A percentile compares a stretch with the other conserved stretches of the same genome.
Conservation (phyloP, 1,284 basidiomycete species). For the Moesziomyces antarcticus region DNA sequence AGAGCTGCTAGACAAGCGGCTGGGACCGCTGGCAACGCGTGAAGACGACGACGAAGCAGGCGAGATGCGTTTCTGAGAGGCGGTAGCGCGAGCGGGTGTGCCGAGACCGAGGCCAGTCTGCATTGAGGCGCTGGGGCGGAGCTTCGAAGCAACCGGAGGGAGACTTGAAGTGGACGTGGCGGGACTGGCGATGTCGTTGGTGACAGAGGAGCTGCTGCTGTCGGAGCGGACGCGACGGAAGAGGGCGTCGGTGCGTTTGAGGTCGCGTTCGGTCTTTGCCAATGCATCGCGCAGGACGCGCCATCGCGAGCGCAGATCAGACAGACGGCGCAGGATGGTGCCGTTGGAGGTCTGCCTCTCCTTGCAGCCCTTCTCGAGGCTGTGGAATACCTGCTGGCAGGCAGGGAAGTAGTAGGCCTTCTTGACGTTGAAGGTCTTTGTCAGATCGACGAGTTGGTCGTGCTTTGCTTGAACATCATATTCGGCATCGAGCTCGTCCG, state of each 20-base stretch:
- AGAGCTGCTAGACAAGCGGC: constrained; percentile 38
- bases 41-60: constrained; percentile 17
- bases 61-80: constrained; percentile 12
- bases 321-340: constrained; percentile 85
- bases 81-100: constrained; percentile 33
- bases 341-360: constrained; percentile 94
- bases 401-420: constrained; percentile 87
- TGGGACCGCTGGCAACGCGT: constrained; percentile 36
- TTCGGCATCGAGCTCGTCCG: constrained; percentile 29
- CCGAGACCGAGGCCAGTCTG: constrained; percentile 41
- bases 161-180: constrained; percentile 33
- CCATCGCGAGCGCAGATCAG: constrained; percentile 86
- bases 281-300: constrained; percentile 80
- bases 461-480: constrained; percentile 41
- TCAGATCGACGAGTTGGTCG: constrained; percentile 40
- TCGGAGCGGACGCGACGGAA: constrained; percentile 67
- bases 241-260: constrained; percentile 77
- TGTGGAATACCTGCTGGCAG: constrained; percentile 88
- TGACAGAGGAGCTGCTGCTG: constrained; percentile 31
- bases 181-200: constrained; percentile 31
- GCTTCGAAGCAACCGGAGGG: constrained; percentile 19
- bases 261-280: constrained; percentile 80
- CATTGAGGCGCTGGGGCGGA: constrained; percentile 29
- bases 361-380: constrained; percentile 89
- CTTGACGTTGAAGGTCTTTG: constrained; percentile 55